Conservation (phyloP, 768 basidiomycete genomes). For the Amanita polypyramis region DNA sequence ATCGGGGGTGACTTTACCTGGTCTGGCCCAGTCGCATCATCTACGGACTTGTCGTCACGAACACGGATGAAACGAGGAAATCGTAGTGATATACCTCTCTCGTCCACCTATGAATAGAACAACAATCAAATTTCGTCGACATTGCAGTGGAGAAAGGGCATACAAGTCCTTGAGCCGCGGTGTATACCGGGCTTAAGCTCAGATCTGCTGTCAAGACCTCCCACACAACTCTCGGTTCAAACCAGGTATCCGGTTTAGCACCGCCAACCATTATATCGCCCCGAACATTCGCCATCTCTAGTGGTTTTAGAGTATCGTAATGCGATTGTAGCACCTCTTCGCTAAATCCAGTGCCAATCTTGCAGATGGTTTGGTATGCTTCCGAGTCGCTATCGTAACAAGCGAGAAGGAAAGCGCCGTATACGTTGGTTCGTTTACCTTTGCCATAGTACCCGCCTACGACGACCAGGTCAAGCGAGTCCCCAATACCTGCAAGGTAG, state of each 20-base stretch:
- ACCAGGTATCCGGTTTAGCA: conserved; percentile 96
- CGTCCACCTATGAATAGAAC: conserved; percentile 48
- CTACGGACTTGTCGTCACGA: conserved; percentile 87
- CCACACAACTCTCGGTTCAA: conserved; percentile 96
- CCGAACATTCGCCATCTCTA: conserved; percentile 59
- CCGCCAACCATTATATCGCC: conserved; percentile 85
- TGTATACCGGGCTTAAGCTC: conserved; percentile 92
- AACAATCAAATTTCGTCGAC: neutral
- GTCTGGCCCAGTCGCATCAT: conserved; percentile 89
- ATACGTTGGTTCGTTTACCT: conserved; percentile 95
- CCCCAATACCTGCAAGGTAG: conserved; percentile 92
- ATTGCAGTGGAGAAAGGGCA: conserved; percentile 16
- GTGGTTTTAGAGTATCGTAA: conserved; percentile 70
- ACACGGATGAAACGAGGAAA: conserved; percentile 92
- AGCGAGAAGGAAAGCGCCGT: conserved; percentile 95
- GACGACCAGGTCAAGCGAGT: conserved; percentile 96
- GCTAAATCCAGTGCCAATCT: conserved; percentile 97
- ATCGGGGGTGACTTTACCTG: conserved; percentile 42
- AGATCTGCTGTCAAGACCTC: conserved; percentile 96
- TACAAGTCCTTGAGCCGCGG: conserved; percentile 87
- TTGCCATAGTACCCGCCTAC: conserved; percentile 96
- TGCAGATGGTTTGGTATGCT: conserved; percentile 95
- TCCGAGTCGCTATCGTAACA: conserved; percentile 94
- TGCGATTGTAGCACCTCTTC: conserved; percentile 82
- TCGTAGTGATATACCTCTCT: conserved; percentile 88